These are phyloP conservation scores for Neoarthrinium moseri DNA, from an alignment of 2,329 filamentous ascomycete species.

Conservation along the genomic window DNA sequence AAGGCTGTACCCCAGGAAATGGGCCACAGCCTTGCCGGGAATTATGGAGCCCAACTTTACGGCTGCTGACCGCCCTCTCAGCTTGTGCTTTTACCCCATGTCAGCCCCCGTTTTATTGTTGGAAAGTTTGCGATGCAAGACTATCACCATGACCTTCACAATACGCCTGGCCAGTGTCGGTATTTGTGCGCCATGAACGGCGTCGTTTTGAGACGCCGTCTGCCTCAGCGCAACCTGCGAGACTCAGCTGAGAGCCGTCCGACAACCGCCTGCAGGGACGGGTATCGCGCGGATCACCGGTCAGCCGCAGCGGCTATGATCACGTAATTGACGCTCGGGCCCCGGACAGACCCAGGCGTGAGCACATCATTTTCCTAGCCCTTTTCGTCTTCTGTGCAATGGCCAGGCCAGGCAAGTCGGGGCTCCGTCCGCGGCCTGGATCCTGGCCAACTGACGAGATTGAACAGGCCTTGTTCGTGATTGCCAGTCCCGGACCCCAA, in stretches of 20 bases:
- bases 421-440: not conserved
- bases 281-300: slow-evolving; percentile 7
- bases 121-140: too few relatives aligned
- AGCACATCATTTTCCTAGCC: slow-evolving; percentile 3
- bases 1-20: slow-evolving; percentile 8
- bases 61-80: too few relatives aligned
- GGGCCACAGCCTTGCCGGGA: not conserved
- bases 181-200: too few relatives aligned
- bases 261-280: slow-evolving; percentile 1
- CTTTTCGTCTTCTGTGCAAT: slow-evolving; percentile 4
- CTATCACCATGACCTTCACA: too few relatives aligned
- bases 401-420: slow-evolving; percentile 1
- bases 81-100: too few relatives aligned
- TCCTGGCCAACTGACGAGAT: slow-evolving; percentile 4
- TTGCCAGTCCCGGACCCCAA: too few relatives aligned
- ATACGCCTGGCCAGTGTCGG: too few relatives aligned
- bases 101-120: too few relatives aligned
- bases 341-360: not conserved
- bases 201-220: too few relatives aligned
- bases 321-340: slow-evolving; percentile 1
- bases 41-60: too few relatives aligned
- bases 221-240: too few relatives aligned
- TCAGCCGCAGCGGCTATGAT: slow-evolving; percentile 9
- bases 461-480: slow-evolving; percentile 1
- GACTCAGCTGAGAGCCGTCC: too few relatives aligned